Evolutionary conservation across 1,284 basidiomycete species (phyloP).

Genomic region (Spongispora temasekensis): DNA sequence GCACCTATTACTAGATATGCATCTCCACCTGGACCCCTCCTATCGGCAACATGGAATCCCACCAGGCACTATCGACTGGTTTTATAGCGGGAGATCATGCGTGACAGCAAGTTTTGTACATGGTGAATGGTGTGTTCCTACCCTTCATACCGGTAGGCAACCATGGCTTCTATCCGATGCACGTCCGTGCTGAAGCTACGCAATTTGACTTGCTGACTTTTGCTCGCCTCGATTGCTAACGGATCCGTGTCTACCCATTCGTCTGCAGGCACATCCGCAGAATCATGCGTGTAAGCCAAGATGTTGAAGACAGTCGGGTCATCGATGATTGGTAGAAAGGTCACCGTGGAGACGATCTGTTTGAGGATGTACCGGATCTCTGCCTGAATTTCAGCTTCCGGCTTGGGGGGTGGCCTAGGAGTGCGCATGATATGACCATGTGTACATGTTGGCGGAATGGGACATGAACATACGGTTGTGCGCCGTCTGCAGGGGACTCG

Average conservation of each 20-base stretch:
- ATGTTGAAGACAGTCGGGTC: constrained; percentile 97
- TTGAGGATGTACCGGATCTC: constrained; percentile 98
- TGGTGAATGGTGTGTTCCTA: constrained; percentile 19
- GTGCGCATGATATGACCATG: neutral
- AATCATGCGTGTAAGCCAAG: constrained; percentile 88
- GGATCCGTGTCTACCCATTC: constrained; percentile 97
- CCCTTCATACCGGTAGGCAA: constrained; percentile 78
- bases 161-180: constrained; percentile 89
- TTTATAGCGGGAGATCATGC: neutral
- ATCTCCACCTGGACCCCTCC: neutral
- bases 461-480: constrained; percentile 47
- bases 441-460: neutral
- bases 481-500: constrained; percentile 51
- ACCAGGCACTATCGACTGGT: neutral
- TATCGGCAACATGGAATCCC: constrained; percentile 11
- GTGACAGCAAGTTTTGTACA: neutral
- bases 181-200: constrained; percentile 90
- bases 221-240: constrained; percentile 91
- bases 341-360: constrained; percentile 96
- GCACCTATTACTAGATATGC: neutral
- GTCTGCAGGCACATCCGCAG: constrained; percentile 83
- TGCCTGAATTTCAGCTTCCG: constrained; percentile 92
- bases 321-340: constrained; percentile 93
- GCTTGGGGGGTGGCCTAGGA: constrained; percentile 55
- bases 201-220: constrained; percentile 95